phyloP scores from a whole-genome alignment of 306 rosid genomes.

The Lithocarpus polystachyus region DNA sequence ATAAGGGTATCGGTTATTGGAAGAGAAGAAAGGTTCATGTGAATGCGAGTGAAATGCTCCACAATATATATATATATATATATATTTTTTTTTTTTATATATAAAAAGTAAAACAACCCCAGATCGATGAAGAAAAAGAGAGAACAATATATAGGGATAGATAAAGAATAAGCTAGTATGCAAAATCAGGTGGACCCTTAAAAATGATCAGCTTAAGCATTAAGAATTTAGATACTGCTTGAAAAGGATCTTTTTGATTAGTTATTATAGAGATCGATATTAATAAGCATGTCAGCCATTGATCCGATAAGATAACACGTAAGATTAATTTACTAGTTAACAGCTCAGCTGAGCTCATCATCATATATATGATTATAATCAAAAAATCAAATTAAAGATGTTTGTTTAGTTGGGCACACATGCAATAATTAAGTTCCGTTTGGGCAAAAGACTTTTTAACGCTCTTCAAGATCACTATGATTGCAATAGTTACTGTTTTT shows the following conservation, averaged over 20 bases:
- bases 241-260: neutral
- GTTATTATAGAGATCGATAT: neutral
- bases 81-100: no score
- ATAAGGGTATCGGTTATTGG: conserved; percentile 29
- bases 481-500: conserved; percentile 11
- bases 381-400: no score
- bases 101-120: no score
- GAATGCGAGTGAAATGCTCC: conserved; percentile 1
- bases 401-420: neutral
- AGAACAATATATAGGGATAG: no score
- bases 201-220: neutral
- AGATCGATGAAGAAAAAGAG: no score
- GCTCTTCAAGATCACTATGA: conserved; percentile 17
- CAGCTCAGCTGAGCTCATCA: conserved; percentile 21
- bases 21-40: conserved; percentile 42
- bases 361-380: neutral
- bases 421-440: conserved; percentile 39
- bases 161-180: no score
- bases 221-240: neutral
- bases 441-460: conserved; percentile 25
- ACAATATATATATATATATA: neutral
- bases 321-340: neutral
- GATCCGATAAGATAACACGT: neutral
- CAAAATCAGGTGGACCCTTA: neutral
- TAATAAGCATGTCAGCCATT: neutral